Conservation (phyloP, 78 protist species). For the Pigoraptor vietnamica region DNA sequence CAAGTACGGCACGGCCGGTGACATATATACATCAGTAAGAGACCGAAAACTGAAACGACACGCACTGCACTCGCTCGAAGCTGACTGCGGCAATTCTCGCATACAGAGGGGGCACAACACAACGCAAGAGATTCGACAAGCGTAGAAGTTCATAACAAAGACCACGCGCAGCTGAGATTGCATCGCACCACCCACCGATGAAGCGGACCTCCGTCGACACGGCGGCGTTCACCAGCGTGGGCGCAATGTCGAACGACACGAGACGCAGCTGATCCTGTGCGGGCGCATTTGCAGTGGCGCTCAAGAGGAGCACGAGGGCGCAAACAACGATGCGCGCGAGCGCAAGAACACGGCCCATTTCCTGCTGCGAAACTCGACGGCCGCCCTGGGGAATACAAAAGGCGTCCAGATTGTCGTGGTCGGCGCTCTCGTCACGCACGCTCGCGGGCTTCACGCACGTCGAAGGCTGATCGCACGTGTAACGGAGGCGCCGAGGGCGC, state of each 20-base stretch:
- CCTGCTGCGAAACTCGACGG: background rate
- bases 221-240: background rate
- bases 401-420: background rate
- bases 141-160: background rate
- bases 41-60: too few species aligned
- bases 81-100: too few species aligned
- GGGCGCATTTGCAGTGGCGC: background rate
- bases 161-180: background rate
- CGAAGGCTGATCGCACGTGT: background rate
- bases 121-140: background rate
- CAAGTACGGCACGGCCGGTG: background rate
- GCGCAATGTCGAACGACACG: background rate
- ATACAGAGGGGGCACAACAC: too few species aligned
- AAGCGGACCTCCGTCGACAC: background rate
- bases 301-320: background rate
- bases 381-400: background rate
- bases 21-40: too few species aligned
- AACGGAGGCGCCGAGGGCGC: background rate
- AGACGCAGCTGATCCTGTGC: background rate
- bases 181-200: background rate
- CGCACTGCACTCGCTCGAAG: too few species aligned
- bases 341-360: background rate
- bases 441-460: background rate
- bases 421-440: background rate
- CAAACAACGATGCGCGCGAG: background rate